Evolutionary conservation across 148 eudicot genomes (phyloP), one percentile per base, ranked within the genome.

Genomic region (Heliosperma pusillum): DNA sequence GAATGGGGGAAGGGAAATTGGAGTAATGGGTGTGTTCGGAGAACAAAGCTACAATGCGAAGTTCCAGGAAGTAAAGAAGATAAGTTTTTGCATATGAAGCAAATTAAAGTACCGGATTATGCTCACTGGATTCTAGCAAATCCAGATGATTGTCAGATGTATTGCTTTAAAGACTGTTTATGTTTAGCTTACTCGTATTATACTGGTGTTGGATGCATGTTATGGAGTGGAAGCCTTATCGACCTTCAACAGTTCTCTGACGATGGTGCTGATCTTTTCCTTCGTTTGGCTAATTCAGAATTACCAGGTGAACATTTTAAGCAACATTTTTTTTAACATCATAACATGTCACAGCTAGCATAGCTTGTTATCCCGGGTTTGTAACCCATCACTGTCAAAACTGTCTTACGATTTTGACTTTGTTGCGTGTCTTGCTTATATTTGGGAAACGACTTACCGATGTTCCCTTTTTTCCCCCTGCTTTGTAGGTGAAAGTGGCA

Each of bases 1-100:
- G 86, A 87, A 67, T 91, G 93, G 93, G 69, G 42, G 7, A 66
- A 61, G 10, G 84, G 83, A 3, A 87, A 85, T 79, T 89, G 85
- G 82, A 82, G 80, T 30, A 66, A 81, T 71, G 95, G 95, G 61
- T 90, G 92, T 76, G 74, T 52, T 13, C 84, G 90, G 29, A 84
- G 50, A 64, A 74, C 53, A 5, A 26, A 24, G 5, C 77, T 87
- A 70, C 81, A 77, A 65, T 90, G 91, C 62, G 73, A 33, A 0
- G 56, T 5, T 7, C 21, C 19, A 24, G 80, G 69, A 60, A 70
- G 69, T n/a, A 76, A 82, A 72, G 25, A 29, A 64, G 95, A 90
- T 10, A 71, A 80, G 20, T 84, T 87, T 67, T 61, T 71, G 33
- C 70, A 29, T 71, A 44, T 78, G 52, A 74, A 70, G 22, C 67